Conservation (phyloP, 73 alveolate genomes). For the Breviolum minutum region DNA sequence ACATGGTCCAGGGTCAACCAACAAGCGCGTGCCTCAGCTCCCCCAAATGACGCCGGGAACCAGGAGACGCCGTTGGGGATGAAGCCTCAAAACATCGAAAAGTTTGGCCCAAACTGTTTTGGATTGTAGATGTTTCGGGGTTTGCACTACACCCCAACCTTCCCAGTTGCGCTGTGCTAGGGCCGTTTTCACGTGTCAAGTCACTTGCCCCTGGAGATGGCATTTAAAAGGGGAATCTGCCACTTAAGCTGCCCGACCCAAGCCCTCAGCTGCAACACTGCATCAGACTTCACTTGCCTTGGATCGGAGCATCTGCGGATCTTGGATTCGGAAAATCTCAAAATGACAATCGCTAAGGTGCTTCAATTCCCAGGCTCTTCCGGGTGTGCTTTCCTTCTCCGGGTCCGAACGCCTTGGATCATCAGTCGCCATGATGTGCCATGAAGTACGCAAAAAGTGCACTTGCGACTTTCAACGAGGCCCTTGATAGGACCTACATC, state of each 20-base stretch:
- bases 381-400: constrained; percentile 61
- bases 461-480: no score
- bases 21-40: neutral
- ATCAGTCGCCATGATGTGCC: no score
- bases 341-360: neutral
- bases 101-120: no score
- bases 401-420: constrained; percentile 63
- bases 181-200: no score
- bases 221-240: no score
- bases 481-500: no score
- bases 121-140: no score
- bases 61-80: neutral
- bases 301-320: neutral
- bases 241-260: neutral
- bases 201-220: no score
- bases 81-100: neutral
- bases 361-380: constrained; percentile 68
- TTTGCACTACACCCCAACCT: no score
- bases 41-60: constrained; percentile 15
- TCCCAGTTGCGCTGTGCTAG: no score
- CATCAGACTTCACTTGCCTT: constrained; percentile 46
- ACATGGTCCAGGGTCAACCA: neutral
- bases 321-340: neutral
- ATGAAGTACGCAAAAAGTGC: no score
- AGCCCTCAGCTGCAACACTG: constrained; percentile 41